These are phyloP conservation scores for Fusarium cicatricum DNA, from an alignment of 2,329 filamentous ascomycete genomes.

Conservation along the genomic window DNA sequence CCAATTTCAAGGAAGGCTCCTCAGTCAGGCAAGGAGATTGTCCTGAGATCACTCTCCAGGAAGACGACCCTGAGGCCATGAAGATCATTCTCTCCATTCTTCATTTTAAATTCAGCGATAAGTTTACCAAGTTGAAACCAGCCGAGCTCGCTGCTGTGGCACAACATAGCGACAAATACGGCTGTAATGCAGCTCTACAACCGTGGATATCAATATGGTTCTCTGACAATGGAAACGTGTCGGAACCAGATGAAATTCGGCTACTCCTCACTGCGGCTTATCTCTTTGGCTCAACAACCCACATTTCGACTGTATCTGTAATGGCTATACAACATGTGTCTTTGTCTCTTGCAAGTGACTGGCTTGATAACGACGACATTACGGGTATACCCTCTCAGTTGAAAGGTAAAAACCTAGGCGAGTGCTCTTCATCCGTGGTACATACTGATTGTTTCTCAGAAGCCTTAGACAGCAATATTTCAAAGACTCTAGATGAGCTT, in stretches of 20 bases:
- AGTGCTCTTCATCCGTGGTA: too few relatives aligned
- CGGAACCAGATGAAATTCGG: background rate
- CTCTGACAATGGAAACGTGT: background rate
- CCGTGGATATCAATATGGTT: constrained; percentile 4
- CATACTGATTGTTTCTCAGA: too few relatives aligned
- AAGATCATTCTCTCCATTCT: constrained; percentile 5
- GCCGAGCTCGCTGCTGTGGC: background rate
- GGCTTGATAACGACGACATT: background rate
- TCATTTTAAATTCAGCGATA: background rate
- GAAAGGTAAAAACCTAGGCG: too few relatives aligned
- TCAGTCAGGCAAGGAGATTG: constrained; percentile 2
- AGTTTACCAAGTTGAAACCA: background rate
- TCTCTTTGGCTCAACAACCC: background rate
- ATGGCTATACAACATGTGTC: background rate
- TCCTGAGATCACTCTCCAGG: constrained; percentile 5
- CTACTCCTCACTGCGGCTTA: constrained; percentile 3
- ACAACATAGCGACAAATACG: constrained; percentile 6
- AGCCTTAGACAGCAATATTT: too few relatives aligned
- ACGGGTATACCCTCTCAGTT: background rate
- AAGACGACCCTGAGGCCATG: constrained; percentile 7
- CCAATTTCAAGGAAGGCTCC: constrained; percentile 2
- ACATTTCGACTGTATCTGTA: constrained; percentile 1
- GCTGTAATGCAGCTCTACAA: background rate
- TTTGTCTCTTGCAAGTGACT: background rate
- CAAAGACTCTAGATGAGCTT: too few relatives aligned